Evolutionary conservation across 495 filamentous ascomycete species (phyloP).

Genomic region (Hypoxylon lienhwacheense): DNA sequence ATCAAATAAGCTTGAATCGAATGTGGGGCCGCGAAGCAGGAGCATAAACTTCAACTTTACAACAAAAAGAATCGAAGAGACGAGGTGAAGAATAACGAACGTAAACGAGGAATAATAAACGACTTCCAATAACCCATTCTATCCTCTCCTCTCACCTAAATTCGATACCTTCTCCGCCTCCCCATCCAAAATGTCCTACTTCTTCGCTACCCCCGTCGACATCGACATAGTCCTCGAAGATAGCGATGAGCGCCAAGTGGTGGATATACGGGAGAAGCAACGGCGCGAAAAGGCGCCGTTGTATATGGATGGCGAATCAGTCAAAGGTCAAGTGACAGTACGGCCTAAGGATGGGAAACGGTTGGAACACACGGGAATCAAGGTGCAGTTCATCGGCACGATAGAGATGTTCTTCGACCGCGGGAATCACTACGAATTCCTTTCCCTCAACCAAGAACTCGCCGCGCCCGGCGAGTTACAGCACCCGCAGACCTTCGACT

Average conservation of each 20-base stretch:
- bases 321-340: slow-evolving; percentile 92
- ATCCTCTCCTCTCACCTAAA: background rate
- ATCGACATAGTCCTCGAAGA: slow-evolving; percentile 98
- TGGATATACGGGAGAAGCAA: slow-evolving; percentile 99
- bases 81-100: background rate
- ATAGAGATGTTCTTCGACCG: slow-evolving; percentile 99
- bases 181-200: slow-evolving; percentile 83
- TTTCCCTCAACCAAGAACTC: slow-evolving; percentile 92
- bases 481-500: slow-evolving; percentile 97
- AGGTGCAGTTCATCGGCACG: slow-evolving; percentile 98
- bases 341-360: slow-evolving; percentile 98
- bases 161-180: no score
- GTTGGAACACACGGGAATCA: slow-evolving; percentile 97
- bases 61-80: slow-evolving; percentile 2
- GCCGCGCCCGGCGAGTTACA: slow-evolving; percentile 96
- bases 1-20: slow-evolving; percentile 2
- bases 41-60: slow-evolving; percentile 4
- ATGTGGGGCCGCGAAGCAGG: slow-evolving; percentile 27
- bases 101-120: background rate
- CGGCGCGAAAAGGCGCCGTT: slow-evolving; percentile 93
- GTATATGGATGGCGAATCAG: slow-evolving; percentile 97
- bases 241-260: slow-evolving; percentile 86
- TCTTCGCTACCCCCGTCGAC: slow-evolving; percentile 96
- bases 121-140: slow-evolving; percentile 4
- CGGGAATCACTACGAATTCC: slow-evolving; percentile 98